Conservation (phyloP, 768 basidiomycete species). For the Boletales sp. region DNA sequence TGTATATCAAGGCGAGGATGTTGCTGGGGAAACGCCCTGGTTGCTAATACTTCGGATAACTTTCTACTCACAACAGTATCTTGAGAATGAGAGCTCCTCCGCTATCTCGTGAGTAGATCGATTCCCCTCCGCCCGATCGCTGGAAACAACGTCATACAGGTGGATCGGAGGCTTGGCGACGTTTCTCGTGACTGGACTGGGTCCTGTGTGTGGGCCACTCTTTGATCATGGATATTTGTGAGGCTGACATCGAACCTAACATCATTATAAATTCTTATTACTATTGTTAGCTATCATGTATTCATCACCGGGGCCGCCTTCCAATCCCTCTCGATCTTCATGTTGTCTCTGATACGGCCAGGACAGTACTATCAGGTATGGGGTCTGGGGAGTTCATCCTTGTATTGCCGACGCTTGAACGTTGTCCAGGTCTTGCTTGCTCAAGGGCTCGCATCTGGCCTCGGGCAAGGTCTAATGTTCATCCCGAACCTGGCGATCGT, state of each 20-base stretch:
- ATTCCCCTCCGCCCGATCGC: no score
- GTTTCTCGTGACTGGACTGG: conserved; percentile 16
- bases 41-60: no score
- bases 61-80: conserved; percentile 19
- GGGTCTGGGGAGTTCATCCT: not conserved
- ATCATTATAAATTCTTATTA: not conserved
- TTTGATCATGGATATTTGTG: conserved; percentile 28
- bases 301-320: conserved; percentile 24
- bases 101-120: conserved; percentile 19
- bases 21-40: no score
- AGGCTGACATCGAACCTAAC: not conserved
- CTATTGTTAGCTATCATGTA: conserved; percentile 8
- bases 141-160: conserved; percentile 3
- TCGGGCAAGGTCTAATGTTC: conserved; percentile 42
- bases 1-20: conserved; percentile 23
- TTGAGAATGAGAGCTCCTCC: conserved; percentile 20
- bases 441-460: conserved; percentile 42
- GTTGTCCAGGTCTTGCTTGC: conserved; percentile 36
- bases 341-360: conserved; percentile 35
- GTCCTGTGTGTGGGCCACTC: conserved; percentile 21
- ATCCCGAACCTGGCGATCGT: conserved; percentile 42
- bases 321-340: conserved; percentile 31
- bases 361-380: conserved; percentile 12
- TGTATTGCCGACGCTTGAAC: not conserved
- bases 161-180: conserved; percentile 23